These are phyloP conservation scores for Murraya koenigii DNA, from an alignment of 345 rosid species.

Conservation along the genomic window DNA sequence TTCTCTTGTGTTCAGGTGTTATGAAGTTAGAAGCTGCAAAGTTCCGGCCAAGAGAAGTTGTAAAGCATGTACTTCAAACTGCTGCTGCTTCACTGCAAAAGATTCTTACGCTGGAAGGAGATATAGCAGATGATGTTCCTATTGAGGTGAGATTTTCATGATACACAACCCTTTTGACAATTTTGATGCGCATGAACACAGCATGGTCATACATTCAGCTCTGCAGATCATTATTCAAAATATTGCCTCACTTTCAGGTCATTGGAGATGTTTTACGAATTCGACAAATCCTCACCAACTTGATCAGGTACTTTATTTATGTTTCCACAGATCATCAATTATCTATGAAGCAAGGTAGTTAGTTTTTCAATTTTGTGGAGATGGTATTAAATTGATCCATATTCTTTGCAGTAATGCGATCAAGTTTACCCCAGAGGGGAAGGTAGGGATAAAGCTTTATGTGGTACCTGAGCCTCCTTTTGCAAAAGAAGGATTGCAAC, in stretches of 20 bases:
- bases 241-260: slow-evolving; percentile 45
- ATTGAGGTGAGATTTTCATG: slow-evolving; percentile 50
- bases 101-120: slow-evolving; percentile 75
- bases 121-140: slow-evolving; percentile 83
- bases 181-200: neutral
- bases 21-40: slow-evolving; percentile 97
- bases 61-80: slow-evolving; percentile 92
- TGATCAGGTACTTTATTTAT: slow-evolving; percentile 61
- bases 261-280: slow-evolving; percentile 95
- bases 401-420: slow-evolving; percentile 71
- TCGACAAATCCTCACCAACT: slow-evolving; percentile 91
- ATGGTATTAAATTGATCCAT: neutral
- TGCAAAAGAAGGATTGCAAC: slow-evolving; percentile 37
- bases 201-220: neutral
- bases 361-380: neutral
- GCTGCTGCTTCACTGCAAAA: slow-evolving; percentile 90
- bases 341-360: neutral
- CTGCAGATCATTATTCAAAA: neutral
- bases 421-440: slow-evolving; percentile 93
- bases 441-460: slow-evolving; percentile 75
- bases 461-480: slow-evolving; percentile 66
- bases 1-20: slow-evolving; percentile 40
- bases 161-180: neutral
- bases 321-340: neutral
- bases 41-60: slow-evolving; percentile 90